Evolutionary conservation across 2,329 filamentous ascomycete species (phyloP).

Genomic region (Diaporthe sp.): DNA sequence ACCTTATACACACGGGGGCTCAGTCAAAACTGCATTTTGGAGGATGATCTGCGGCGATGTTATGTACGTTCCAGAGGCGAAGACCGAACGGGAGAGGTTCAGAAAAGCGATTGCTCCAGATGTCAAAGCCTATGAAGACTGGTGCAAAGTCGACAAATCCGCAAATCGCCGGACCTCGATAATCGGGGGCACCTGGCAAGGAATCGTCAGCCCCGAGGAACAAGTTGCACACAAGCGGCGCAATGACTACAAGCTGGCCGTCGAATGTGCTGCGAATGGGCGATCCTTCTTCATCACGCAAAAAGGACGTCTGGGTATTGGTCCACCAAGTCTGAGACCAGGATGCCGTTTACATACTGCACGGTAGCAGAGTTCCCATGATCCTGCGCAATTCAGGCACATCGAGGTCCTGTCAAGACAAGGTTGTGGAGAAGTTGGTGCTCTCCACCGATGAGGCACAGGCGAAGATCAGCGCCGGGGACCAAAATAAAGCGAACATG

Average conservation of each 20-base stretch:
- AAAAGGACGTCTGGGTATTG: background rate
- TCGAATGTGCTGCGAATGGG: background rate
- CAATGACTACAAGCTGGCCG: constrained; percentile 16
- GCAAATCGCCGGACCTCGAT: constrained; percentile 8
- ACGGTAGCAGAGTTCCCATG: background rate
- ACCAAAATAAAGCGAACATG: background rate
- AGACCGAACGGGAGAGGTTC: background rate
- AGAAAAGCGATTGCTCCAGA: background rate
- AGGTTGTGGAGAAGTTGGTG: constrained; percentile 7
- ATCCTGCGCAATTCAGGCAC: background rate
- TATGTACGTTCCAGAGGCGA: background rate
- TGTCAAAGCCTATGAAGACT: background rate
- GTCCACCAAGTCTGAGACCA: background rate
- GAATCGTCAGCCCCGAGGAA: background rate
- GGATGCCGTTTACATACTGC: constrained; percentile 20
- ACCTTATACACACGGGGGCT: background rate
- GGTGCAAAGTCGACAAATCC: background rate
- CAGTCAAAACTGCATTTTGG: background rate
- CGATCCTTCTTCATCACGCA: constrained; percentile 14
- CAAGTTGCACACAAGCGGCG: background rate
- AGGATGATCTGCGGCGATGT: constrained; percentile 8
- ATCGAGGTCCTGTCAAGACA: background rate
- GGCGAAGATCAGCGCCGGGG: background rate
- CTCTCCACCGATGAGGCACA: background rate
- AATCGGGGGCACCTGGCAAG: constrained; percentile 12